phyloP scores from a whole-genome alignment of 352 stramenopile genomes.

The Phytophthora idaei region DNA sequence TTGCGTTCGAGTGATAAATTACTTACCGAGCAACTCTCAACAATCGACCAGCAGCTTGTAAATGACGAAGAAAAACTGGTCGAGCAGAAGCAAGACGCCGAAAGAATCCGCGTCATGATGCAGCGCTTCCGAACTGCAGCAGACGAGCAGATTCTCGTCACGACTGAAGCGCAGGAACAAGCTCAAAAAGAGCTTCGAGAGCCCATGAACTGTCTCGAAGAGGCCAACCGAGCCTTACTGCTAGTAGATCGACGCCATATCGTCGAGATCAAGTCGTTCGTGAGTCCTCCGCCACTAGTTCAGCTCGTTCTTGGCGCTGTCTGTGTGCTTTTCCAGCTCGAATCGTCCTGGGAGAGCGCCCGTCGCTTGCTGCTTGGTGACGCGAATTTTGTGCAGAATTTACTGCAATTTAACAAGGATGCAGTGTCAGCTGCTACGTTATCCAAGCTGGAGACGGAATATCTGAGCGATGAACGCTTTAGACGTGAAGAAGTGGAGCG shows the following conservation, averaged over 20 bases:
- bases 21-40: constrained; percentile 26
- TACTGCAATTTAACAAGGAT: constrained; percentile 82
- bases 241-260: constrained; percentile 78
- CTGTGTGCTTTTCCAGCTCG: constrained; percentile 73
- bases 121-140: constrained; percentile 58
- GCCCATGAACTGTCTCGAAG: constrained; percentile 66
- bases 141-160: constrained; percentile 67
- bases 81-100: constrained; percentile 50
- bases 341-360: constrained; percentile 78
- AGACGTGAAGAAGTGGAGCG: constrained; percentile 73
- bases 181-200: constrained; percentile 64
- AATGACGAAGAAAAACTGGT: constrained; percentile 29
- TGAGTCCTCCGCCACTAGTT: constrained; percentile 67
- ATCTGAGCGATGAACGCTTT: constrained; percentile 61
- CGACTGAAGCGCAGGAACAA: constrained; percentile 64
- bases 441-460: constrained; percentile 49
- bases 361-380: constrained; percentile 60
- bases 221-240: constrained; percentile 65
- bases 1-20: constrained; percentile 31
- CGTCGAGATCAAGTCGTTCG: constrained; percentile 87
- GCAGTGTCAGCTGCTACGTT: constrained; percentile 48
- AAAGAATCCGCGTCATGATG: constrained; percentile 64
- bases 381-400: constrained; percentile 68
- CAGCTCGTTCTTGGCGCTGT: constrained; percentile 75
- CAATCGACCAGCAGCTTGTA: constrained; percentile 35